These are phyloP conservation scores for Trichoderma guizhouense DNA, from an alignment of 2,329 filamentous ascomycete species.

Conservation along the genomic window DNA sequence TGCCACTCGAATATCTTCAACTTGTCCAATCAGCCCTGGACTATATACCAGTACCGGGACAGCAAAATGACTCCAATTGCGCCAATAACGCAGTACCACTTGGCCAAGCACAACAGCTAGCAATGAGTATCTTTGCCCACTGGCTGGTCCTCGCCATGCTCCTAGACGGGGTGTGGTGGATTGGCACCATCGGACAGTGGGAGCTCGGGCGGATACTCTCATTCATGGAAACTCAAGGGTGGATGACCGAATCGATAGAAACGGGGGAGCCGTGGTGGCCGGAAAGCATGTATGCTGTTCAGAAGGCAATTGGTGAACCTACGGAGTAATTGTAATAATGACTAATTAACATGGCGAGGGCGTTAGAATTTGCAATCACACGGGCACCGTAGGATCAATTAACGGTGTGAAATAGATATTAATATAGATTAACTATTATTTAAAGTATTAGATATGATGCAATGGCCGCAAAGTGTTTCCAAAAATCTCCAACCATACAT, in stretches of 20 bases:
- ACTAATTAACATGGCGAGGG: neutral
- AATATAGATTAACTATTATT: neutral
- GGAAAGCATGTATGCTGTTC: constrained; percentile 5
- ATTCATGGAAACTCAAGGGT: neutral
- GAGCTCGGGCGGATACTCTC: neutral
- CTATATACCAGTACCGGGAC: neutral
- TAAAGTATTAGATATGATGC: neutral
- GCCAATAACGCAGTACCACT: neutral
- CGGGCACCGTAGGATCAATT: neutral
- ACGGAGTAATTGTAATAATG: neutral
- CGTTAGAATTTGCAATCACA: neutral
- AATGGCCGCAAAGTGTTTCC: neutral
- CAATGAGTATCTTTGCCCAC: constrained; percentile 9
- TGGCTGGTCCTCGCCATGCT: constrained; percentile 11
- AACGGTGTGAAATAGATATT: neutral
- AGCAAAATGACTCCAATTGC: neutral
- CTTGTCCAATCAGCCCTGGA: constrained; percentile 14
- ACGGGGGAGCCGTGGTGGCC: neutral
- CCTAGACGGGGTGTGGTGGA: constrained; percentile 12
- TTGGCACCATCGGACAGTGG: constrained; percentile 8
- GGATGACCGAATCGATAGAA: neutral
- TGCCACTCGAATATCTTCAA: constrained; percentile 2
- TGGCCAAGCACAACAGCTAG: neutral
- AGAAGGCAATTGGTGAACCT: constrained; percentile 5
- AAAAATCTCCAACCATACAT: neutral